Percentiles rank a stretch among this genome's conserved stretches.
Evolutionary conservation across 306 rosid genomes (phyloP).

Genomic region (Dalbergia cultrata): DNA sequence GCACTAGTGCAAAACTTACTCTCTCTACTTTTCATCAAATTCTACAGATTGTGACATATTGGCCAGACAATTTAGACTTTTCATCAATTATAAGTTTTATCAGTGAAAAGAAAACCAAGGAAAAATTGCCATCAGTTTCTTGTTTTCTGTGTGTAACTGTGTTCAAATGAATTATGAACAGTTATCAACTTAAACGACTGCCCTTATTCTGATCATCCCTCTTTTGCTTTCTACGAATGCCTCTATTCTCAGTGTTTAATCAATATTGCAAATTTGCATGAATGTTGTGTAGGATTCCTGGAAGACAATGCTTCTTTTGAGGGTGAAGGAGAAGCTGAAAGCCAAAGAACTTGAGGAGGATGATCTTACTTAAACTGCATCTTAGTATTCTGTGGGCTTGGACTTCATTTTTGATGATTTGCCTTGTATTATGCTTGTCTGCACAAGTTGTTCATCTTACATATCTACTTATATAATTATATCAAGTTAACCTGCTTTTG

Average conservation of each 20-base stretch:
- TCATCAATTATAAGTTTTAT: background rate
- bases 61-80: conserved; percentile 2
- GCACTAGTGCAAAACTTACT: background rate
- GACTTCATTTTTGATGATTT: conserved; percentile 51
- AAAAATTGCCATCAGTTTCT: background rate
- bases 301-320: conserved; percentile 93
- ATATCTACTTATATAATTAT: conserved; percentile 34
- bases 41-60: conserved; percentile 17
- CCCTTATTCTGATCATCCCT: background rate
- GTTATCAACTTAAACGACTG: conserved; percentile 3
- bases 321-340: conserved; percentile 98
- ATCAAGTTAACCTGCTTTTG: conserved; percentile 53
- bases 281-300: conserved; percentile 73
- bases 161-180: conserved; percentile 10
- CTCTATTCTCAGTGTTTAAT: background rate
- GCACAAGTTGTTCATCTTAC: conserved; percentile 45
- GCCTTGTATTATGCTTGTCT: conserved; percentile 45
- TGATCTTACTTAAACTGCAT: conserved; percentile 78
- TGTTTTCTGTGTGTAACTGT: background rate
- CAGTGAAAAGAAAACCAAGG: background rate
- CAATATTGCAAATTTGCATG: conserved; percentile 29
- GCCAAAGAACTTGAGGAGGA: conserved; percentile 99
- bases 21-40: background rate
- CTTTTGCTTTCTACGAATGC: conserved; percentile 25
- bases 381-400: conserved; percentile 28